Evolutionary conservation across 441 rosid genomes (phyloP), one percentile per base, ranked within the genome.

Genomic region (Gossypium schwendimanii): DNA sequence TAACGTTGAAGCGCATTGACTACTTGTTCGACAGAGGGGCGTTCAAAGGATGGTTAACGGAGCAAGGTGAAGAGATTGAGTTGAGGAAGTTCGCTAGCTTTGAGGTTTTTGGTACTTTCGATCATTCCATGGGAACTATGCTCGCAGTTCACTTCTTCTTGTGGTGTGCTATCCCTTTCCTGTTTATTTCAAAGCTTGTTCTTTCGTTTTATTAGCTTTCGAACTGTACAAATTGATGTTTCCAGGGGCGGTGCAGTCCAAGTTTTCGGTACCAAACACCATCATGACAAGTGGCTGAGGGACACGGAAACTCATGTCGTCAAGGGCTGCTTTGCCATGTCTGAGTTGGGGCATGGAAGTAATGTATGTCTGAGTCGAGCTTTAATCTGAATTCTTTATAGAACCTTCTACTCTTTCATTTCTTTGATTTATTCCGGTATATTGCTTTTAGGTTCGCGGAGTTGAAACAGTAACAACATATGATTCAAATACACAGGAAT

Each of bases 301-400:
- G 87, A 80, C 78, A 83, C 93, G 0, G 97, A 94, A 76, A 85
- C 80, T 63, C 89, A 78, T 69, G 76, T 73, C 63, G 70, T 91
- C 76, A 91, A 83, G 81, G 97, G 98, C 6, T 94, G 98, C 80
- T 94, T 94, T 80, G 91, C 98, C 3, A 94, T 94, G 97, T 82
- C 97, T 2, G 98, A 94, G 80, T 74, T 94, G 84, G 98, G 98
- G 59, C 98, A 94, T 83, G 98, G 98, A 85, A 94, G 97, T 81
- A 92, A 94, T 21, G 60, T 55, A 21, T 55, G 60, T 55, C 39
- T 53, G 31, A 73, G 66, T 71, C 75, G 33, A 59, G 28, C 26
- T 18, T 54, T 49, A 72, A 2, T 36, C 52, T 44, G 23, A 66
- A 28, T 53, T 44, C 3, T 62, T 39, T 31, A 52, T 78, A 63